A percentile compares a stretch with the other conserved stretches of the same genome.
phyloP scores from a whole-genome alignment of 768 basidiomycete genomes.

The Rhizopogon sp. region DNA sequence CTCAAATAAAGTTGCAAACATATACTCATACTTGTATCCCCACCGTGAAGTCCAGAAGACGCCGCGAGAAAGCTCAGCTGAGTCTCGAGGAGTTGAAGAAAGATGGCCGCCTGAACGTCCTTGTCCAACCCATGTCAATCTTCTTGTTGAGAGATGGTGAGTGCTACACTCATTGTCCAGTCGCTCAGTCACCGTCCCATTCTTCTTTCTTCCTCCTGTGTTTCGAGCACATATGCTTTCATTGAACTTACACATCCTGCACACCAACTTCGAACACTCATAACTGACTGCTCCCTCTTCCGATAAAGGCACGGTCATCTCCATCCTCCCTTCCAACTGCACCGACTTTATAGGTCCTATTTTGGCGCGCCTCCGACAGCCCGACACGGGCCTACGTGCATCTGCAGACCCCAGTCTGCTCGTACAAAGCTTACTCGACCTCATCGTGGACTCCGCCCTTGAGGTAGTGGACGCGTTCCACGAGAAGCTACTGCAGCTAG shows the following conservation, averaged over 20 bases:
- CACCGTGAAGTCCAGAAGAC: conserved; percentile 1
- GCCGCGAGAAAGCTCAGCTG: conserved; percentile 8
- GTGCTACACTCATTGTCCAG: conserved; percentile 4
- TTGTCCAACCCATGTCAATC: conserved; percentile 59
- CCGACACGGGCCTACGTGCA: conserved; percentile 55
- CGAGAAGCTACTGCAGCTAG: conserved; percentile 54
- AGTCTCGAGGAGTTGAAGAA: conserved; percentile 34
- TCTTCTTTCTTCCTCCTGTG: not conserved
- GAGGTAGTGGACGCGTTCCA: conserved; percentile 70
- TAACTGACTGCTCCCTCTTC: not conserved
- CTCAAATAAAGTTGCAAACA: not conserved
- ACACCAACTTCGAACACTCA: not conserved
- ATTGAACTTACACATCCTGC: not conserved
- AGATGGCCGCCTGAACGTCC: conserved; percentile 55
- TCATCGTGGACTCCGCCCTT: conserved; percentile 63
- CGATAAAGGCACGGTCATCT: conserved; percentile 54
- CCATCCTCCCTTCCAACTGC: conserved; percentile 44
- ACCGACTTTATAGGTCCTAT: conserved; percentile 53
- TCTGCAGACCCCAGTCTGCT: conserved; percentile 66
- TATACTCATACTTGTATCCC: not conserved
- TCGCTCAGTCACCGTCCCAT: not conserved
- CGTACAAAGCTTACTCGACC: conserved; percentile 64
- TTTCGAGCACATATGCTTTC: not conserved
- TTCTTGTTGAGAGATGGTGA: conserved; percentile 64
- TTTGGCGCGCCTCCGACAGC: conserved; percentile 47